Base-by-base conservation (phyloP, 2,329 filamentous ascomycete species). In the Rhinocladiella similis region DNA sequence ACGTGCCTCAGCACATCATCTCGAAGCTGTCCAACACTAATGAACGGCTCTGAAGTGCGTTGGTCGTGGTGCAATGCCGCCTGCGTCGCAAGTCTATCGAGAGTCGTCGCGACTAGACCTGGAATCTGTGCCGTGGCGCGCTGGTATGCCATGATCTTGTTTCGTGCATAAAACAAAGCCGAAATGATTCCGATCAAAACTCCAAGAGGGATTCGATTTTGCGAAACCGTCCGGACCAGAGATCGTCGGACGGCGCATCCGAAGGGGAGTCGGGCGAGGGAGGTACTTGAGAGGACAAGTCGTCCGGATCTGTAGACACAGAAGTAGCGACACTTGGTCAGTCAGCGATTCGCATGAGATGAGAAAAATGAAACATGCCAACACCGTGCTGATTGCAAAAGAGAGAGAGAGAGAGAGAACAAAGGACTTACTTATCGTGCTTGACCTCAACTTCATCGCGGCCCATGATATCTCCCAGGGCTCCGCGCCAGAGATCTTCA, bases 221-320 rank as follows among this genome's bases (percentile, higher is more conserved):
- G 73, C 72, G 76, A 66, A 74, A 78, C 69, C 73, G 75, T 71
- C 70, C 76, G 73, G 72, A 75, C 66, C 67, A 77, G 59, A 69
- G 75, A 70, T 65, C 74, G 73, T 70, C 75, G 74, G 72, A 75
- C 64, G 69, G 75, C 70, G 65, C 76, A 97, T 78, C 77, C 72
- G 88, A 97, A 80, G 78, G 92, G 84, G 88, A 97, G 82, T 75
- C 88, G 84, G 83, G 92, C 89, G 87, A 96, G 89, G 80, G 90
- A 95, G 80, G 83, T 88, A 77, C 89, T 93, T 75, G 85, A 84
- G 81, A 97, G 84, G 73, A 77, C 77, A 79, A 85, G 75, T 80
- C 78, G 73, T 77, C 75, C 76, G 82, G 83, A 80, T 74, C 63
- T 65, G 54, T n/a, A 43, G 42, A 46, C 20, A 53, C 43, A 3